phyloP scores from a whole-genome alignment of 345 rosid species.

The Aethionema arabicum region DNA sequence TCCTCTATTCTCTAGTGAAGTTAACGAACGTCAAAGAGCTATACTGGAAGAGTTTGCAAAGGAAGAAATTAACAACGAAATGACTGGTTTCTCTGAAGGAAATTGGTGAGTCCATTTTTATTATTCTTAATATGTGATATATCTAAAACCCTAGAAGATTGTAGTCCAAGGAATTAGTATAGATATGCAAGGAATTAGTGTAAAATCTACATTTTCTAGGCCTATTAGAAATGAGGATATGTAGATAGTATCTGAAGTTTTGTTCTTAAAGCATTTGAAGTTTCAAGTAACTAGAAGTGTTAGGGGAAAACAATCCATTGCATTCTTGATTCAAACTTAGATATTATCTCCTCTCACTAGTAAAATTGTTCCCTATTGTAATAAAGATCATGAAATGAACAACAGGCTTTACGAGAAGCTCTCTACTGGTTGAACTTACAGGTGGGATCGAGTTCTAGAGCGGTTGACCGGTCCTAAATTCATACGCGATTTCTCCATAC shows the following conservation, averaged over 20 bases:
- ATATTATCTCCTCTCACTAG: conserved; percentile 30
- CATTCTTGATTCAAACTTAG: conserved; percentile 17
- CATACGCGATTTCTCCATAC: conserved; percentile 53
- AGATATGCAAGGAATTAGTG: too few relatives aligned
- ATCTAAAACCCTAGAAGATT: neutral
- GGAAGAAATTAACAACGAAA: conserved; percentile 73
- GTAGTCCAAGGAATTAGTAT: neutral
- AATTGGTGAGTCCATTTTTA: conserved; percentile 55
- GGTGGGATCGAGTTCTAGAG: conserved; percentile 53
- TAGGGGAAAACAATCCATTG: conserved; percentile 7
- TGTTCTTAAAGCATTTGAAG: conserved; percentile 13
- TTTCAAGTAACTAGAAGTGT: neutral
- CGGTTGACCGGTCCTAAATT: conserved; percentile 44
- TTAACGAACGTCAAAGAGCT: conserved; percentile 73
- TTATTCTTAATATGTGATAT: neutral
- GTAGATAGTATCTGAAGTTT: conserved; percentile 1
- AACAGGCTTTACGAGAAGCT: conserved; percentile 75
- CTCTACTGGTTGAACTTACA: conserved; percentile 99
- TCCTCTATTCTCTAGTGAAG: conserved; percentile 40
- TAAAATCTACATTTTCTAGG: neutral
- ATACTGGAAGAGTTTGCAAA: conserved; percentile 81
- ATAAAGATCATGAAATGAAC: conserved; percentile 76
- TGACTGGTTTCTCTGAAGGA: conserved; percentile 40
- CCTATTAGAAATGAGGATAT: neutral
- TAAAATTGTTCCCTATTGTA: conserved; percentile 39